Conservation (phyloP, 768 basidiomycete species). For the Leccinum subtestaceum region DNA sequence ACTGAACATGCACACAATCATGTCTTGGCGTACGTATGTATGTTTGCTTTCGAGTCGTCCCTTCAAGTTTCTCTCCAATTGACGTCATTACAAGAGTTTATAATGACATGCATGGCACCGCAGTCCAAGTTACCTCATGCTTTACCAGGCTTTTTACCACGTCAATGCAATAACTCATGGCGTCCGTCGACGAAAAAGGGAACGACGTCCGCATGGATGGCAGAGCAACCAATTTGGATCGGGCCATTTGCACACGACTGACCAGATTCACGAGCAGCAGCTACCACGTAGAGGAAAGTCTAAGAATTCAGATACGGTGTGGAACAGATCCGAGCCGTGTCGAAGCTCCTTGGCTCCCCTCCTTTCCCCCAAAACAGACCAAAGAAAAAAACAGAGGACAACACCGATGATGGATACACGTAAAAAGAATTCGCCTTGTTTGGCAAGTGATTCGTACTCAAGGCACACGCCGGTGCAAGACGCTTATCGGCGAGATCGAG, state of each 20-base stretch:
- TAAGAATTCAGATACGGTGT: not conserved
- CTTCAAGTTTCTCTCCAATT: not conserved
- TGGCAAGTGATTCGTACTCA: not conserved
- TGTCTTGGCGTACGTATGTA: not conserved
- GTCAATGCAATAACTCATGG: not conserved
- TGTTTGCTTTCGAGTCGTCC: not conserved
- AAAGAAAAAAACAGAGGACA: not conserved
- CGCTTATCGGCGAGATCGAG: not conserved
- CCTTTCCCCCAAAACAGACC: not conserved
- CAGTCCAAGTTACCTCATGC: not conserved
- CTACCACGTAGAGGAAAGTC: not conserved
- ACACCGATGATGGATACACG: conserved; percentile 4
- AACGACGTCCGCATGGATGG: not conserved
- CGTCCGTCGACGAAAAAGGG: not conserved
- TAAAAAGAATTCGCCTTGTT: not conserved
- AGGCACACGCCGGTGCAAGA: not conserved
- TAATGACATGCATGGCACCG: not conserved
- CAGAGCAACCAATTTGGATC: not conserved
- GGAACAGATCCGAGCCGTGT: conserved; percentile 5
- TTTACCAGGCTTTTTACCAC: not conserved
- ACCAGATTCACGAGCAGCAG: not conserved
- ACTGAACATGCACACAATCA: not conserved
- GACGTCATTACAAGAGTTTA: not conserved
- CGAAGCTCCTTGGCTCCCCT: not conserved
- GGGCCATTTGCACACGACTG: not conserved